Conservation (phyloP, 1,284 basidiomycete species). For the Exobasidium rhododendri region DNA sequence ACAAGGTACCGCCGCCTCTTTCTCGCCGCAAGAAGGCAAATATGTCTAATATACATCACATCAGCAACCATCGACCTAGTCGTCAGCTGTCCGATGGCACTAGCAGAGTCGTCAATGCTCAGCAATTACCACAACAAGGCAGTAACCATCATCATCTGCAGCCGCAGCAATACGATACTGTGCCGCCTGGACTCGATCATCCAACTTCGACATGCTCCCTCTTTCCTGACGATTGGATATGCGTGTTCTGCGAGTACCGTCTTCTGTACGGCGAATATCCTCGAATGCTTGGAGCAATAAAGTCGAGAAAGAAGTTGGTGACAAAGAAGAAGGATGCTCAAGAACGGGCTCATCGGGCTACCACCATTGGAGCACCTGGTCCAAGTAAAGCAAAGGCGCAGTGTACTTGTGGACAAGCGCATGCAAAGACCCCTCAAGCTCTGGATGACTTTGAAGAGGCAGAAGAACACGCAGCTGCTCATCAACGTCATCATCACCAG, state of each 20-base stretch:
- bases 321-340: slow-evolving; percentile 44
- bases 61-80: slow-evolving; percentile 50
- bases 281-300: slow-evolving; percentile 39
- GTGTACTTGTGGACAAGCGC: background rate
- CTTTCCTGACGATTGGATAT: slow-evolving; percentile 50
- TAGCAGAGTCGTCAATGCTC: slow-evolving; percentile 15
- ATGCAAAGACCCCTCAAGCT: background rate
- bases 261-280: slow-evolving; percentile 54
- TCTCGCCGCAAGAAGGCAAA: slow-evolving; percentile 52
- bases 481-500: background rate
- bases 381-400: background rate
- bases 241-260: slow-evolving; percentile 56
- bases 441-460: background rate
- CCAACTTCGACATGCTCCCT: slow-evolving; percentile 22
- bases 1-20: slow-evolving; percentile 18
- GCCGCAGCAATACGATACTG: slow-evolving; percentile 7
- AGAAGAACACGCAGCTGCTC: background rate
- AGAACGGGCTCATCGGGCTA: slow-evolving; percentile 31
- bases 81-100: slow-evolving; percentile 29
- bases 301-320: slow-evolving; percentile 51
- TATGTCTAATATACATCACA: slow-evolving; percentile 53
- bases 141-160: too few species aligned
- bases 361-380: slow-evolving; percentile 15
- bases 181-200: slow-evolving; percentile 18
- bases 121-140: too few species aligned